Conservation (phyloP, 345 rosid species). For the Excoecaria agallocha region DNA sequence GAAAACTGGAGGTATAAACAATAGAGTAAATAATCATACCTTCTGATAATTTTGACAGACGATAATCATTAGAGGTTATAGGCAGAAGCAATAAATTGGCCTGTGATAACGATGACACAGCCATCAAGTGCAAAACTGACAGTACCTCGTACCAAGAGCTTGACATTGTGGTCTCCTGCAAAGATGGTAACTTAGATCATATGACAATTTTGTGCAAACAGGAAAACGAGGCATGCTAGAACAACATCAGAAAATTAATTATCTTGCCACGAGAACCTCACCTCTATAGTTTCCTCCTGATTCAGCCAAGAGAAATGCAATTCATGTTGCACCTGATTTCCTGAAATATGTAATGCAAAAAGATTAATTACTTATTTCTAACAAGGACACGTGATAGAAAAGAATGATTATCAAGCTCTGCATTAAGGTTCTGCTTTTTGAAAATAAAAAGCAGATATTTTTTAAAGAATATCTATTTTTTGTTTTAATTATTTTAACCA, state of each 20-base stretch:
- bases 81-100: slow-evolving; percentile 93
- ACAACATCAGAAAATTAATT: neutral
- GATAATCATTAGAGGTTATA: slow-evolving; percentile 67
- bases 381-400: neutral
- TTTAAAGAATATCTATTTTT: neutral
- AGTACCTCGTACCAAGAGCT: slow-evolving; percentile 93
- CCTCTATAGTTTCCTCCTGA: slow-evolving; percentile 94
- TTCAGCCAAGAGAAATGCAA: slow-evolving; percentile 83
- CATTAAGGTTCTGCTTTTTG: neutral
- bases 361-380: neutral
- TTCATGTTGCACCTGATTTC: slow-evolving; percentile 66
- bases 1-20: neutral
- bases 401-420: neutral
- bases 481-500: neutral
- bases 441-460: neutral
- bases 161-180: slow-evolving; percentile 83
- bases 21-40: slow-evolving; percentile 35
- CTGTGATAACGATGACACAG: slow-evolving; percentile 76
- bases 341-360: neutral
- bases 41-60: slow-evolving; percentile 84
- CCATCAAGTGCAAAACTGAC: slow-evolving; percentile 96
- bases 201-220: neutral
- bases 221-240: too few species aligned
- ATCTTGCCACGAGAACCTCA: slow-evolving; percentile 19
- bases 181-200: slow-evolving; percentile 18